Evolutionary conservation across 495 filamentous ascomycete genomes (phyloP).

Genomic region (Paragyromitra xinjiangensis): DNA sequence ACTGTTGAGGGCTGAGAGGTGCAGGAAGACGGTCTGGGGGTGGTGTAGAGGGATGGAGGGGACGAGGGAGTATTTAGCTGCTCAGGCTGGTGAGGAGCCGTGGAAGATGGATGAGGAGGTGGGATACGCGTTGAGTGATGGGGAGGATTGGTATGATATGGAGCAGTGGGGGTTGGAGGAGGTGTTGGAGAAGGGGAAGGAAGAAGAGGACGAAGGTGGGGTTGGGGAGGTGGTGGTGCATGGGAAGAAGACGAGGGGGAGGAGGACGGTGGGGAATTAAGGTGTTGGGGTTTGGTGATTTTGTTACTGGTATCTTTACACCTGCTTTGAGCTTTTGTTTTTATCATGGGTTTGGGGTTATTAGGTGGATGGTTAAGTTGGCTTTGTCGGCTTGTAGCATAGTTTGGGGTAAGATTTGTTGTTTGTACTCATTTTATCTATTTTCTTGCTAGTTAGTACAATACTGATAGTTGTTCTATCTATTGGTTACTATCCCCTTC

Average conservation of each 20-base stretch:
- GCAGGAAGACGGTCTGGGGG: conserved; percentile 79
- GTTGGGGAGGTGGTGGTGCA: conserved; percentile 66
- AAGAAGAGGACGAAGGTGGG: conserved; percentile 79
- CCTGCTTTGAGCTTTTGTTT: not conserved
- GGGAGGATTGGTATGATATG: conserved; percentile 94
- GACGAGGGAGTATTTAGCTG: conserved; percentile 74
- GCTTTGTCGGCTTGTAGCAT: too few relatives aligned
- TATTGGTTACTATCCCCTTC: too few relatives aligned
- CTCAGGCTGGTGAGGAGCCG: not conserved
- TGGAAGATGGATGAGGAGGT: conserved; percentile 85
- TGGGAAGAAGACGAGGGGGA: conserved; percentile 78
- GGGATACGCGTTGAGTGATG: conserved; percentile 79
- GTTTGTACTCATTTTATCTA: too few relatives aligned
- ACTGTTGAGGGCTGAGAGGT: conserved; percentile 77
- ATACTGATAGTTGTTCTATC: too few relatives aligned
- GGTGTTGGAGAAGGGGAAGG: conserved; percentile 87
- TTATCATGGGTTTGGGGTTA: not conserved
- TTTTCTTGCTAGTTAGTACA: too few relatives aligned
- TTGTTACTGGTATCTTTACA: not conserved
- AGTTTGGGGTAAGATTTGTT: too few relatives aligned
- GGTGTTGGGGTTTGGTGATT: not conserved
- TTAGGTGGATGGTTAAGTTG: too few relatives aligned
- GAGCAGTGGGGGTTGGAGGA: conserved; percentile 87
- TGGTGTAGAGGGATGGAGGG: conserved; percentile 66
- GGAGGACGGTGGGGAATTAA: conserved; percentile 62